These are phyloP conservation scores for Cryptococcus floricola DNA, from an alignment of 1,284 basidiomycete genomes.

Conservation along the genomic window DNA sequence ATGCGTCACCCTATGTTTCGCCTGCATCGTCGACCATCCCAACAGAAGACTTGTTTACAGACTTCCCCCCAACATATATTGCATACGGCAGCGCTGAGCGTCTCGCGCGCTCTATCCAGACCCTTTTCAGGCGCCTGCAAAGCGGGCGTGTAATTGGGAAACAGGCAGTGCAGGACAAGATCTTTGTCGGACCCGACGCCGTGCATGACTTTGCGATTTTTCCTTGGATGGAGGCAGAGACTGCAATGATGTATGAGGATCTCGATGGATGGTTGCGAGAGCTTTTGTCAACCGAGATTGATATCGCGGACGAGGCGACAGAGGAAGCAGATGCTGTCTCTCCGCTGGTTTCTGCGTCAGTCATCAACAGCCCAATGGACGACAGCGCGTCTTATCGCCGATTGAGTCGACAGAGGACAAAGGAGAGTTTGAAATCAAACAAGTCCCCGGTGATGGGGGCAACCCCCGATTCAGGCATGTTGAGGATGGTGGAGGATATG, in stretches of 20 bases:
- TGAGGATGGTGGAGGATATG: constrained; percentile 30
- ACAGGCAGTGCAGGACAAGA: constrained; percentile 13
- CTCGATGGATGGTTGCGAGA: constrained; percentile 41
- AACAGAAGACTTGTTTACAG: constrained; percentile 16
- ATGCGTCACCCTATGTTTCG: constrained; percentile 36
- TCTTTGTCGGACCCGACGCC: constrained; percentile 26
- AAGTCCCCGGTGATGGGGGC: constrained; percentile 27
- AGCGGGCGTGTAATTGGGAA: constrained; percentile 9
- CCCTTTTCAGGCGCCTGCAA: constrained; percentile 31
- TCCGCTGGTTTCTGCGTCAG: no score
- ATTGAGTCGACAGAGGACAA: constrained; percentile 7
- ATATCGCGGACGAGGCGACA: constrained; percentile 9
- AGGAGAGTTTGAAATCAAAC: constrained; percentile 13
- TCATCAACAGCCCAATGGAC: constrained; percentile 5
- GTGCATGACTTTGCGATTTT: constrained; percentile 47
- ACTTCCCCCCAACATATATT: constrained; percentile 40
- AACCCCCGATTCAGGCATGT: constrained; percentile 8
- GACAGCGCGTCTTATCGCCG: constrained; percentile 6
- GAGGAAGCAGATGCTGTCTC: not conserved
- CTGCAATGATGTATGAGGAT: constrained; percentile 28
- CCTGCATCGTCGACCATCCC: constrained; percentile 35
- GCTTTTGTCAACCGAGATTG: constrained; percentile 18
- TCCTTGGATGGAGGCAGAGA: constrained; percentile 39
- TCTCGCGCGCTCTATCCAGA: constrained; percentile 30
- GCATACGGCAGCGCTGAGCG: constrained; percentile 42